Evolutionary conservation across 2,329 filamentous ascomycete genomes (phyloP).

Genomic region (Colletotrichum zoysiae): DNA sequence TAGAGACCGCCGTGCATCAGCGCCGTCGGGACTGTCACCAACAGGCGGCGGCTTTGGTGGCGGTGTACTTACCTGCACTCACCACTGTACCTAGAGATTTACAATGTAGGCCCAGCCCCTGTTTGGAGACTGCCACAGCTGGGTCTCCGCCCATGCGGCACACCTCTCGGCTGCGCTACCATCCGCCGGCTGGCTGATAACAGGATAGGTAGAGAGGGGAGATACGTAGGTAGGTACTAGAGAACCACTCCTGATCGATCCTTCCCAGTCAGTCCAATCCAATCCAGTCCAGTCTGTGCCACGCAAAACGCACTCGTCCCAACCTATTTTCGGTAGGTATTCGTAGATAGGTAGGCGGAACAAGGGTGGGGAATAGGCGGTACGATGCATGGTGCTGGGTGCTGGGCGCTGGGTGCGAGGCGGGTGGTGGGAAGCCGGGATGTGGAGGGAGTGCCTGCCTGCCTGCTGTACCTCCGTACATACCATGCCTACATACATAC

Average conservation of each 20-base stretch:
- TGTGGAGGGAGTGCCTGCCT: too few species aligned
- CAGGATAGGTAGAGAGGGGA: background rate
- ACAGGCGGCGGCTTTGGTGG: background rate
- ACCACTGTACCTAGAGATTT: too few species aligned
- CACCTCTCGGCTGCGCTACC: conserved; percentile 35
- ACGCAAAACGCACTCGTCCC: conserved; percentile 12
- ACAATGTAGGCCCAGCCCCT: conserved; percentile 22
- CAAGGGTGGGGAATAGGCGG: background rate
- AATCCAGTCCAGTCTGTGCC: conserved; percentile 24
- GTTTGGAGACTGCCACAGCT: conserved; percentile 33
- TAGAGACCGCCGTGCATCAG: background rate
- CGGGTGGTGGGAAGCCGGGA: background rate
- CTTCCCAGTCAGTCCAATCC: conserved; percentile 7
- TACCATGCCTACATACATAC: too few species aligned
- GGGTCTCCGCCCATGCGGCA: conserved; percentile 28
- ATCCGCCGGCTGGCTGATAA: conserved; percentile 17
- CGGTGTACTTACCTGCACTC: too few species aligned
- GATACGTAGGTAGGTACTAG: background rate
- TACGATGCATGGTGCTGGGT: background rate
- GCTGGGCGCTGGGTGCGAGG: background rate
- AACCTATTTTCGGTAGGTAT: conserved; percentile 26
- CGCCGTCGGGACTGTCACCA: background rate
- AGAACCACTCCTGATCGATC: conserved; percentile 9
- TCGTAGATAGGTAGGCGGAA: conserved; percentile 20
- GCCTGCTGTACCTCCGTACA: too few species aligned